These are phyloP conservation scores for Ceratobasidium theobromae DNA, from an alignment of 1,284 basidiomycete species.

Conservation along the genomic window DNA sequence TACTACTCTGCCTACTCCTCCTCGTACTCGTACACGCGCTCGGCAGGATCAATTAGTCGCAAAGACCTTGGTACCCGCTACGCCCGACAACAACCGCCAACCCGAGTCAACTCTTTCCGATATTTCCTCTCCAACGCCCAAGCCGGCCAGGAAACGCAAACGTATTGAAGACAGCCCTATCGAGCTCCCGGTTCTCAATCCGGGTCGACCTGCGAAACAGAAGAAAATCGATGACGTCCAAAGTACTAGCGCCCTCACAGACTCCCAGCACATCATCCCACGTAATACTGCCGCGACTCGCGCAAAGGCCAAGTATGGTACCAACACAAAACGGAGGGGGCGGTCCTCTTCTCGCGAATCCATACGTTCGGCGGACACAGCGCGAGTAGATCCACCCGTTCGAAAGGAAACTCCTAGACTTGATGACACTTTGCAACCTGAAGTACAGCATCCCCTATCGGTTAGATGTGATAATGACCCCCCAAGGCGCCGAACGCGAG, in stretches of 20 bases:
- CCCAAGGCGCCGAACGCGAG: background rate
- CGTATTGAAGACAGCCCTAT: conserved; percentile 11
- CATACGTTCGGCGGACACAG: background rate
- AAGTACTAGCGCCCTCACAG: background rate
- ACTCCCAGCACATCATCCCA: conserved; percentile 9
- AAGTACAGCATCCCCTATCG: too few relatives aligned
- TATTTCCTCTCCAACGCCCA: background rate
- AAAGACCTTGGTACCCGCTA: background rate
- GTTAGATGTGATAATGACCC: background rate
- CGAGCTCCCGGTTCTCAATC: background rate
- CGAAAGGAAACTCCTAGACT: too few relatives aligned
- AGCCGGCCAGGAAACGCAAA: conserved; percentile 10
- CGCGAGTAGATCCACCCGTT: too few relatives aligned
- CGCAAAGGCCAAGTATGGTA: conserved; percentile 11
- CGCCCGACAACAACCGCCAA: background rate
- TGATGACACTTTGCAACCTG: too few relatives aligned
- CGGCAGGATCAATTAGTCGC: background rate
- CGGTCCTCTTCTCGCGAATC: background rate
- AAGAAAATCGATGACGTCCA: background rate
- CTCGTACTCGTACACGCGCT: conserved; percentile 13
- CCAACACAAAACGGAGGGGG: conserved; percentile 8
- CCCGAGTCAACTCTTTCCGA: conserved; percentile 2
- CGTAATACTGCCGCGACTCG: conserved; percentile 10
- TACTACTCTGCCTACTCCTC: conserved; percentile 3
- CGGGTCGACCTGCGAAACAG: background rate